These are phyloP conservation scores for Aspergillus niger DNA, from an alignment of 2,329 filamentous ascomycete genomes.

Conservation along the genomic window DNA sequence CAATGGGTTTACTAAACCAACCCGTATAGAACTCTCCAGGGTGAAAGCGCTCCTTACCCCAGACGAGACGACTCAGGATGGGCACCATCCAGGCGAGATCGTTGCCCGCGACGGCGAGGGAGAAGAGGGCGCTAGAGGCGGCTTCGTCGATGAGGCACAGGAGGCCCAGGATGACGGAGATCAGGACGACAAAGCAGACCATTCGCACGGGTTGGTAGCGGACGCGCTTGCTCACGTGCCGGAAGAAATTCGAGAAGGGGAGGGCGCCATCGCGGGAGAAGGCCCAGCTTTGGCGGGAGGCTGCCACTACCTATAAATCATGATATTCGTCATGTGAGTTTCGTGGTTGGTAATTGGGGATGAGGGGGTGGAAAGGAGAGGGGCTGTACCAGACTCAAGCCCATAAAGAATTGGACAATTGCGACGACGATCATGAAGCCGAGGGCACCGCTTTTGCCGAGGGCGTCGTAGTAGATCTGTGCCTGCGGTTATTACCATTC, in stretches of 20 bases:
- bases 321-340: too few species aligned
- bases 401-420: conserved; percentile 64
- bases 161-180: conserved; percentile 56
- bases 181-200: conserved; percentile 58
- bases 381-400: conserved; percentile 50
- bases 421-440: conserved; percentile 61
- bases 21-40: conserved; percentile 63
- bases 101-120: conserved; percentile 55
- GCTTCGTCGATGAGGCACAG: conserved; percentile 59
- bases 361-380: too few species aligned
- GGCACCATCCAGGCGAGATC: conserved; percentile 61
- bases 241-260: conserved; percentile 60
- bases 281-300: conserved; percentile 62
- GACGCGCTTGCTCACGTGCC: conserved; percentile 55
- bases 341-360: too few species aligned
- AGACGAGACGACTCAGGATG: conserved; percentile 58
- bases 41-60: conserved; percentile 59
- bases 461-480: conserved; percentile 61
- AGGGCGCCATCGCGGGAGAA: conserved; percentile 63
- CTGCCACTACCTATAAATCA: conserved; percentile 49
- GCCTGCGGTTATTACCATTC: background rate
- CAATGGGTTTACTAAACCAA: conserved; percentile 54
- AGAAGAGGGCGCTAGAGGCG: conserved; percentile 60
- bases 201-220: conserved; percentile 61
- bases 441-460: conserved; percentile 62